These are phyloP conservation scores for Pichia cabralensis DNA, from an alignment of 805 yeast species.

Conservation along the genomic window DNA sequence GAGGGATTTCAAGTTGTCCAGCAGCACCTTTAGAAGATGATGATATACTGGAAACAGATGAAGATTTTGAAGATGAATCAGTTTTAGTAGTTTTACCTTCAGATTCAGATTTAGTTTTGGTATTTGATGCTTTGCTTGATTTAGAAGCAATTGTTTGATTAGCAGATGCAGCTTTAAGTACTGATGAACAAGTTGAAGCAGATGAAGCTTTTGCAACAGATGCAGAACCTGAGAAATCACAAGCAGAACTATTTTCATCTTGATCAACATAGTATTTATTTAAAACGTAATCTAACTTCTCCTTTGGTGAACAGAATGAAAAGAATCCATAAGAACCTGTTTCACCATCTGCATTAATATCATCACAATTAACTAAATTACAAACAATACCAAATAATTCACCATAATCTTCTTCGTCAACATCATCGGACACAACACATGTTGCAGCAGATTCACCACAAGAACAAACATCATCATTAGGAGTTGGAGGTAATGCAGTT, in stretches of 20 bases:
- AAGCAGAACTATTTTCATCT: conserved; percentile 38
- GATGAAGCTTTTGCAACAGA: conserved; percentile 35
- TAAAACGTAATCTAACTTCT: conserved; percentile 56
- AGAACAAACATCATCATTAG: conserved; percentile 53
- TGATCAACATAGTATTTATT: conserved; percentile 51
- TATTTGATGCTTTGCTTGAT: conserved; percentile 14
- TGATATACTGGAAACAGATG: conserved; percentile 18
- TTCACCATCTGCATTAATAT: conserved; percentile 50
- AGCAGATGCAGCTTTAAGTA: conserved; percentile 19
- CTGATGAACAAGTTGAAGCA: conserved; percentile 37
- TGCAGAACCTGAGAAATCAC: conserved; percentile 68
- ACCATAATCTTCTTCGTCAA: conserved; percentile 44
- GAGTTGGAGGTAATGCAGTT: conserved; percentile 67
- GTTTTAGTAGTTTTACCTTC: conserved; percentile 14
- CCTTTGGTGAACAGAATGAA: conserved; percentile 64
- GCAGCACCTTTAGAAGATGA: conserved; percentile 8
- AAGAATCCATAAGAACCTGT: conserved; percentile 62
- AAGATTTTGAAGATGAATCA: conserved; percentile 18
- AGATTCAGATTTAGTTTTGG: conserved; percentile 4
- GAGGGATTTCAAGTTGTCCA: conserved; percentile 1
- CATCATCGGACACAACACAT: conserved; percentile 52
- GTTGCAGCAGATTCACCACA: conserved; percentile 43
- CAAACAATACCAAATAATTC: conserved; percentile 52
- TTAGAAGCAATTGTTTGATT: conserved; percentile 18
- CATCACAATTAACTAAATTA: conserved; percentile 48